A percentile compares a stretch with the other conserved stretches of the same genome.
Conservation (phyloP, 2,329 filamentous ascomycete species). For the Cladosporium sp. region DNA sequence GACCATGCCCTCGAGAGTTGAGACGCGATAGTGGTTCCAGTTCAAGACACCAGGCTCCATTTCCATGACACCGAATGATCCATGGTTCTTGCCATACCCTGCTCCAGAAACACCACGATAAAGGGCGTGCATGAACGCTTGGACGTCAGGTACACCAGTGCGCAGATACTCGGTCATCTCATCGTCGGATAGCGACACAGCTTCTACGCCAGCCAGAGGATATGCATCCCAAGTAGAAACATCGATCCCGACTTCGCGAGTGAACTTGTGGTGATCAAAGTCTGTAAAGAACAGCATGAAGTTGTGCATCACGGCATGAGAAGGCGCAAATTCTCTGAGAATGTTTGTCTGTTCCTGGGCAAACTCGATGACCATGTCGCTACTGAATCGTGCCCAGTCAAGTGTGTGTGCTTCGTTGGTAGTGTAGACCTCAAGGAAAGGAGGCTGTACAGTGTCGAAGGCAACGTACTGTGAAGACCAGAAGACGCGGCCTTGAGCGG, state of each 20-base stretch:
- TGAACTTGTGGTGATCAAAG: conserved; percentile 23
- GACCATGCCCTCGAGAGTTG: conserved; percentile 22
- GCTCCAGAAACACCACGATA: conserved; percentile 22
- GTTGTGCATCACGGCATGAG: conserved; percentile 21
- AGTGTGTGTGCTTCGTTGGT: conserved; percentile 23
- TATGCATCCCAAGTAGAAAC: conserved; percentile 22
- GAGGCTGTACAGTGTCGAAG: conserved; percentile 22
- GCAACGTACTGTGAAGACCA: conserved; percentile 24
- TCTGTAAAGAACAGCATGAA: conserved; percentile 23
- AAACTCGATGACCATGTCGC: conserved; percentile 24
- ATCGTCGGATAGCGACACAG: conserved; percentile 15
- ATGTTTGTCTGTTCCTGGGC: conserved; percentile 23
- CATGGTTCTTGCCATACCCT: conserved; percentile 15
- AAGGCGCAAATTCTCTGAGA: conserved; percentile 17
- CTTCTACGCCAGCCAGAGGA: conserved; percentile 18
- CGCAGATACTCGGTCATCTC: conserved; percentile 21
- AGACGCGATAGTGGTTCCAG: conserved; percentile 23
- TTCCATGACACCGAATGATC: conserved; percentile 24
- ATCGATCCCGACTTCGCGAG: conserved; percentile 22
- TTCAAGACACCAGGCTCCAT: conserved; percentile 25
- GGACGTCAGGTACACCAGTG: conserved; percentile 21
- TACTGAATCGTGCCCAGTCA: conserved; percentile 24
- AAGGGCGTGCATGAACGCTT: conserved; percentile 19
- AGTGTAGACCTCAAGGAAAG: conserved; percentile 23
- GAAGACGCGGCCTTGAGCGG: conserved; percentile 23